Percentiles rank a stretch among this genome's conserved stretches.
Conservation (phyloP, 176 grass and related monocot genomes). For the Coix lacrymajobi region DNA sequence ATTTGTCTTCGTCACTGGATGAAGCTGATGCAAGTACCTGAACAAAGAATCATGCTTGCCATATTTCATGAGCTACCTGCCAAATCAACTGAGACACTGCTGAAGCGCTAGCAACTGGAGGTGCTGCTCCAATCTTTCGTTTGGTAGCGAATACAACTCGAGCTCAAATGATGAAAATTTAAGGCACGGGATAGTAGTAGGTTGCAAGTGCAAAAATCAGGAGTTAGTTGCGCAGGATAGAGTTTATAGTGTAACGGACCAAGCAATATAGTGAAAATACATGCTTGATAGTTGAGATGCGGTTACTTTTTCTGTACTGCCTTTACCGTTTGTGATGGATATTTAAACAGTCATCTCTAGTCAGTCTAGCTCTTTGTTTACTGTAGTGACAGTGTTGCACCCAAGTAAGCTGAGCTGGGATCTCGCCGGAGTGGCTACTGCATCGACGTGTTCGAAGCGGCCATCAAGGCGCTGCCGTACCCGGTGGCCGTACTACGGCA, state of each 20-base stretch:
- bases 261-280: background rate
- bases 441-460: constrained; percentile 47
- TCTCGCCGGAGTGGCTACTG: no score
- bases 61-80: background rate
- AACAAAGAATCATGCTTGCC: constrained; percentile 18
- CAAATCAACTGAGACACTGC: background rate
- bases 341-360: background rate
- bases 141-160: background rate
- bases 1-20: constrained; percentile 68
- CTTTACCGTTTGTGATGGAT: background rate
- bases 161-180: background rate
- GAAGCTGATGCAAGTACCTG: constrained; percentile 51
- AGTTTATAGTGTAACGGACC: background rate
- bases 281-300: background rate
- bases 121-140: background rate
- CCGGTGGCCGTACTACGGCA: background rate
- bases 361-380: background rate
- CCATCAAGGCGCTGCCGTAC: background rate
- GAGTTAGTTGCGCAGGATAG: background rate
- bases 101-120: background rate
- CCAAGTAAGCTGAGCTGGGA: background rate
- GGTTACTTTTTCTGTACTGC: background rate
- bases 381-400: background rate
- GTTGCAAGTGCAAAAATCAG: background rate
- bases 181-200: background rate